A percentile compares a stretch with the other conserved stretches of the same genome.
Conservation (phyloP, 768 basidiomycete species). For the Pleurotus salmoneostramineus region DNA sequence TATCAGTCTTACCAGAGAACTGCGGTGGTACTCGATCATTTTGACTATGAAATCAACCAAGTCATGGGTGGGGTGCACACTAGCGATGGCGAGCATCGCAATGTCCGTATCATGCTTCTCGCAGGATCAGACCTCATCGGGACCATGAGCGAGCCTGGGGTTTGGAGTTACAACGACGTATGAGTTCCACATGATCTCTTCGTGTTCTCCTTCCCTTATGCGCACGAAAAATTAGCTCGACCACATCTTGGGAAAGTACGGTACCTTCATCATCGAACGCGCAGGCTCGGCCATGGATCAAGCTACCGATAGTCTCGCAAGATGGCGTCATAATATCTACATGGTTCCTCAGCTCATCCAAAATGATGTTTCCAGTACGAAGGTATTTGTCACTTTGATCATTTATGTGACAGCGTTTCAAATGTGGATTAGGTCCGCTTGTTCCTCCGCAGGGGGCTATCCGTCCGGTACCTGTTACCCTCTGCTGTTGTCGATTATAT, state of each 20-base stretch:
- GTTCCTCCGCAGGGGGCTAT: slow-evolving; percentile 76
- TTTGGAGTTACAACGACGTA: slow-evolving; percentile 94
- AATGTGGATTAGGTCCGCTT: slow-evolving; percentile 45
- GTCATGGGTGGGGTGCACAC: slow-evolving; percentile 74
- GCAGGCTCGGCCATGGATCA: slow-evolving; percentile 91
- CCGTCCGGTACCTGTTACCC: slow-evolving; percentile 88
- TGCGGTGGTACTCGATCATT: slow-evolving; percentile 95
- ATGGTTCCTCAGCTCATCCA: slow-evolving; percentile 93
- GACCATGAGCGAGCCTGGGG: slow-evolving; percentile 97
- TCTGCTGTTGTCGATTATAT: slow-evolving; percentile 93
- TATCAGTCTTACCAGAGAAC: slow-evolving; percentile 94
- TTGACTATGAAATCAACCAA: slow-evolving; percentile 91
- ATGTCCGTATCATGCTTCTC: slow-evolving; percentile 86
- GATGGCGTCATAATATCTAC: slow-evolving; percentile 81
- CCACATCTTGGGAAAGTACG: slow-evolving; percentile 93
- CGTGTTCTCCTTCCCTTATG: slow-evolving; percentile 10
- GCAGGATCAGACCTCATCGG: slow-evolving; percentile 98
- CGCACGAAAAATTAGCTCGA: slow-evolving; percentile 59
- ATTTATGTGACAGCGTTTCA: not conserved
- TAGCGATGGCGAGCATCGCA: slow-evolving; percentile 68
- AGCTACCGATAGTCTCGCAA: slow-evolving; percentile 69
- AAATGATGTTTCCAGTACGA: slow-evolving; percentile 96
- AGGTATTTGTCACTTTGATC: slow-evolving; percentile 38
- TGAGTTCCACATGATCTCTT: slow-evolving; percentile 26
- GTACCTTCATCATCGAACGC: slow-evolving; percentile 92